Evolutionary conservation across 106 monocot species (phyloP), one percentile per base, ranked within the genome.

Genomic region (Dendrobium nobile): DNA sequence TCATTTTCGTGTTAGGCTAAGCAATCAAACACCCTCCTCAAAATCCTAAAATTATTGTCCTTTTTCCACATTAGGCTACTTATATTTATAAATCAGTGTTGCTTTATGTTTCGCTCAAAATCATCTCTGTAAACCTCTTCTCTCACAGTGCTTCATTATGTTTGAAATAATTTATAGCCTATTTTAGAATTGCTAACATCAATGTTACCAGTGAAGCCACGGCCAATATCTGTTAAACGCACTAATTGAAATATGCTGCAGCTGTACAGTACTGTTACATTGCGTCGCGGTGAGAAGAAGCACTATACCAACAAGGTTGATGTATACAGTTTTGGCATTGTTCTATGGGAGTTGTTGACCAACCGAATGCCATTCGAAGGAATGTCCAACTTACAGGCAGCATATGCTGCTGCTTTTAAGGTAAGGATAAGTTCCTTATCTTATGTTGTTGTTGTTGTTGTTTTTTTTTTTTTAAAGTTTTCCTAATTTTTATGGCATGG

Each of bases 361-460:
- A 98, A 98, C 77, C 92, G 92, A 48, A 91, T 98, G 98, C 98
- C 98, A 67, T 98, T 98, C 85, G 98, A 98, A 75, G 98, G 98
- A 77, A 98, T 98, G 98, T 92, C 95, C n/a, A 95, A 98, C 84
- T 85, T 98, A 79, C 98, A 98, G 79, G 98, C 98, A 75, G 94
- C 98, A 18, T 98, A 98, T 87, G 98, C 98, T 78, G 98, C 98
- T 79, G 98, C 98, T 82, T 98, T 98, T 82, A 95, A 98, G 98
- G 98, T 98, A 42, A 84, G 59, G 67, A 47, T 75, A 31, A 61
- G 7, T 42, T 42, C 0, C 8, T 1, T 74, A 1, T 42, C 13
- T 74, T 74, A 40, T 31, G 31, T 31, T 31, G 31, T 31, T 31
- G 31, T 31, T 31, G 31, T 31, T 31, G 28, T 37, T 73, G 0